Evolutionary conservation across 1,284 basidiomycete genomes (phyloP).

Genomic region (Cryptococcus hybrid): DNA sequence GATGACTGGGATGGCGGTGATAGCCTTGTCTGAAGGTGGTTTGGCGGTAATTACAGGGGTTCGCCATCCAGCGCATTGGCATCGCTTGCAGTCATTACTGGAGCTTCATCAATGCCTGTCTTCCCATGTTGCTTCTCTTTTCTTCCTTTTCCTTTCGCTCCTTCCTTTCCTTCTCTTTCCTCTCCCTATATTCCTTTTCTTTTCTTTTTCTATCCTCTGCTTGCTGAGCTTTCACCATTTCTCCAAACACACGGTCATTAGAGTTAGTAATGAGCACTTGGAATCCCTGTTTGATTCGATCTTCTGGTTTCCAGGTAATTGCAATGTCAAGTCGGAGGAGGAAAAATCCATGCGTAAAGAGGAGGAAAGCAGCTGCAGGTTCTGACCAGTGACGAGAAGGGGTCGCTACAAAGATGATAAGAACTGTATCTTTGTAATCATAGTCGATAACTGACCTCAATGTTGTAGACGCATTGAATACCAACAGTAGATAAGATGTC

Average conservation of each 20-base stretch:
- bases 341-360: constrained; percentile 67
- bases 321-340: constrained; percentile 56
- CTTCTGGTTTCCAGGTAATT: constrained; percentile 28
- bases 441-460: constrained; percentile 18
- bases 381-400: constrained; percentile 14
- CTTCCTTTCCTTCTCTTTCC: constrained; percentile 34
- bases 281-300: constrained; percentile 23
- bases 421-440: neutral
- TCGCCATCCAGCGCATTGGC: constrained; percentile 7
- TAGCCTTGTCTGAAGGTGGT: neutral
- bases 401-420: constrained; percentile 21
- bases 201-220: constrained; percentile 54
- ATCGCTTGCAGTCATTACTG: constrained; percentile 10
- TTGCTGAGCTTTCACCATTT: constrained; percentile 61
- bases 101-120: neutral
- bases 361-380: constrained; percentile 35
- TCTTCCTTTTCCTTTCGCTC: constrained; percentile 33
- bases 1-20: constrained; percentile 4
- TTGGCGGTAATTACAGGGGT: constrained; percentile 6
- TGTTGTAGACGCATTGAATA: constrained; percentile 35
- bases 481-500: constrained; percentile 32
- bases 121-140: constrained; percentile 30
- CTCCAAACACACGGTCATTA: constrained; percentile 39
- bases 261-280: constrained; percentile 27
- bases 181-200: constrained; percentile 49